Evolutionary conservation across 164 flowering plant species (phyloP), one percentile per base, ranked within the genome.

Genomic region (Magnolia changhungtana): DNA sequence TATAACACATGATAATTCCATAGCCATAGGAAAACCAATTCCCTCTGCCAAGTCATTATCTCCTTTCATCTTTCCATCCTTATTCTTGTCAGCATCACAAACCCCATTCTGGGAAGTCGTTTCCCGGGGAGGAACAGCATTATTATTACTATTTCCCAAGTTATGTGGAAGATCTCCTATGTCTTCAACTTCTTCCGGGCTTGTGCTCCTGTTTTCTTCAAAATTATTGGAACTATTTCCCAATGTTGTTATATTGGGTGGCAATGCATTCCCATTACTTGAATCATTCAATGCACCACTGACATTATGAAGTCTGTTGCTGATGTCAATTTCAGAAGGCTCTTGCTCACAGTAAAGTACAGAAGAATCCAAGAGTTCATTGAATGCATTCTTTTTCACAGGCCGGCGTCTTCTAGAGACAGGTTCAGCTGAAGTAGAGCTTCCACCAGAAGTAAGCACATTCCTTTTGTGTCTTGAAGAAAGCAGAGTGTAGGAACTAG

Each of bases 1-100:
- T 80, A 96, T 96, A 29, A 91, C 96, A 82, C 98, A 96, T 18
- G 99, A 93, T 77, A 90, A 74, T 45, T 89, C 91, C 71, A 65
- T 18, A 72, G 93, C 76, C 75, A 76, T 49, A 61, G 87, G 76
- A 19, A 69, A 70, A 58, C 65, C 73, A 71, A 82, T 66, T 68
- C 10, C 61, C 67, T 76, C 70, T 64, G 80, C 79, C 67, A 9
- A 51, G 45, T 65, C 78, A 78, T 50, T 73, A 27, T 18, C 74
- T 55, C 77, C 73, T 49, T 75, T 61, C 50, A 23, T 68, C 7
- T 63, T 69, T 13, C 66, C 82, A 70, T 71, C 55, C 27, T 31
- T 29, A 74, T 71, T 75, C 37, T 78, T 81, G 72, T 80, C 76
- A 74, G n/a, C 24, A 80, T 77, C 76, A 69, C 77, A 71, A 72